Evolutionary conservation across 2,329 filamentous ascomycete genomes (phyloP).

Genomic region (Cladophialophora immunda): DNA sequence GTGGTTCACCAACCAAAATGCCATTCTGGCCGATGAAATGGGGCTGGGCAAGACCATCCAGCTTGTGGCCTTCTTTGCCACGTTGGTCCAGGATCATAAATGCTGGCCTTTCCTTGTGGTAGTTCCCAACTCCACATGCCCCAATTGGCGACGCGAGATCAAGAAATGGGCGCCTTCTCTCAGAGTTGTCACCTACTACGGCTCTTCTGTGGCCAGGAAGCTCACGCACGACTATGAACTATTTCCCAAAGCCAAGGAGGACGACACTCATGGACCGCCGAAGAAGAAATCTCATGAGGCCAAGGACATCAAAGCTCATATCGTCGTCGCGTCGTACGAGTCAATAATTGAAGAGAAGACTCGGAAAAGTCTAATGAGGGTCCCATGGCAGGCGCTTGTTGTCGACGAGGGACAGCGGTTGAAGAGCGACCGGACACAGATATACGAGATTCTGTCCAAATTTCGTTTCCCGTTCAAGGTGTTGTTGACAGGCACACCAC

Average conservation of each 20-base stretch:
- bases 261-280: constrained; percentile 45
- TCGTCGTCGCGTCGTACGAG: constrained; percentile 96
- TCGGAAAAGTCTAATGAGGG: constrained; percentile 69
- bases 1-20: constrained; percentile 82
- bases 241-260: constrained; percentile 67
- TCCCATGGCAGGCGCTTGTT: constrained; percentile 86
- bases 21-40: constrained; percentile 97
- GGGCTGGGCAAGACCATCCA: constrained; percentile 97
- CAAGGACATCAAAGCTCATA: constrained; percentile 80
- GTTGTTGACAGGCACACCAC: constrained; percentile 84
- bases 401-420: constrained; percentile 95
- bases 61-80: constrained; percentile 81
- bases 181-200: constrained; percentile 92
- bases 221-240: constrained; percentile 85
- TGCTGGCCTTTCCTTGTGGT: constrained; percentile 95
- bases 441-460: constrained; percentile 77
- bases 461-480: constrained; percentile 84
- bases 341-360: constrained; percentile 78
- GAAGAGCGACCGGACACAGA: constrained; percentile 87
- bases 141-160: constrained; percentile 98
- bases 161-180: constrained; percentile 89
- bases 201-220: constrained; percentile 75
- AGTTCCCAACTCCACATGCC: constrained; percentile 91
- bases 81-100: constrained; percentile 72
- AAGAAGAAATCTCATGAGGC: constrained; percentile 35